Evolutionary conservation across 1,139 yeast species (phyloP).

Genomic region (Debaryomyces subglobosus): DNA sequence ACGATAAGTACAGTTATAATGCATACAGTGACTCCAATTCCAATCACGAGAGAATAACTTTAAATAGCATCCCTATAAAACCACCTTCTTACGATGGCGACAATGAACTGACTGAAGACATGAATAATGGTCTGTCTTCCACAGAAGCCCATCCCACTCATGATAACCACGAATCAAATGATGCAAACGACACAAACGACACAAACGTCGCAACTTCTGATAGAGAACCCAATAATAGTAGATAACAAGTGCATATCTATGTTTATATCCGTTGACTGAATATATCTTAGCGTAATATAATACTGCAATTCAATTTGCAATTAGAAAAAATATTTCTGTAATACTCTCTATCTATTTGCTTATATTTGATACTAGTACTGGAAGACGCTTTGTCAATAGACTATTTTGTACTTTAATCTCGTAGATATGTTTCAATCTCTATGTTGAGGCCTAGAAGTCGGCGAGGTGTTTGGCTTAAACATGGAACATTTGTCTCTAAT

Average conservation of each 20-base stretch:
- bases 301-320: background rate
- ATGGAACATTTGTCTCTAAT: background rate
- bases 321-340: background rate
- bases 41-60: slow-evolving; percentile 44
- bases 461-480: background rate
- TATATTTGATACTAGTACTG: background rate
- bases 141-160: background rate
- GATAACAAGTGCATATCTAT: background rate
- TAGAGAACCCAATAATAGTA: background rate
- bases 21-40: slow-evolving; percentile 41
- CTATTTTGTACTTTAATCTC: background rate
- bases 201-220: background rate
- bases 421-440: too few species aligned
- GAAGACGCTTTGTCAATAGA: background rate
- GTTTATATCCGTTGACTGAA: background rate
- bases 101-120: slow-evolving; percentile 6
- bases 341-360: background rate
- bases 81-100: slow-evolving; percentile 42
- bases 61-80: slow-evolving; percentile 38
- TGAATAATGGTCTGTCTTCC: background rate
- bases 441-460: background rate
- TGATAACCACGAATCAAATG: background rate
- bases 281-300: background rate
- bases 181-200: background rate
- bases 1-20: slow-evolving; percentile 44